Base-by-base conservation (phyloP, 106 monocot genomes). In the Chionographis japonica region DNA sequence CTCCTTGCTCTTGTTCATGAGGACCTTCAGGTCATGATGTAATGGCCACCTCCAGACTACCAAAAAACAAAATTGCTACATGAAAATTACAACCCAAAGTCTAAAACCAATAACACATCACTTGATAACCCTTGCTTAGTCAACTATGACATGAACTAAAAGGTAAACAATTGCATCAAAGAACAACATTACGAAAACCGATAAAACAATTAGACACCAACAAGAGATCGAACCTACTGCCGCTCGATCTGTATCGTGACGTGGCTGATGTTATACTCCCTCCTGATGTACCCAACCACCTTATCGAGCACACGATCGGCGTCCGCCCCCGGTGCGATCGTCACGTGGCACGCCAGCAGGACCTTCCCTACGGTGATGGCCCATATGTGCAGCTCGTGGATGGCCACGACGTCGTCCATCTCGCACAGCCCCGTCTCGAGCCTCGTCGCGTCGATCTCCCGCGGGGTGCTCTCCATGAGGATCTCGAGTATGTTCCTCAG, bases 341-440 rank as follows among this genome's bases (percentile, higher is more conserved):
- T 77, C 12, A 76, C 76, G 63, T 76, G 68, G 70, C 90, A 86
- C 9, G 90, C 78, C 10, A 91, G 64, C 2, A 91, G 53, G 9
- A 87, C 86, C 42, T 84, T 91, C n/a, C 86, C 90, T 2, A 91
- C 68, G 2, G 90, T 91, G 61, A 91, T 91, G 6, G 90, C 90
- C 86, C 90, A 91, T 15, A 91, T 77, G 61, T 91, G 84, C 69
- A 91, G 64, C 62, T 91, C 90, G 60, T 91, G 90, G 43, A 91
- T 69, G 15, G 84, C 80, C n/a, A 87, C 81, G 46, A 91, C 84
- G 3, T 68, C 81, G 4, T 84, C 81, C 71, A 91, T 54, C 53
- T 77, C 71, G 40, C 80, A 79, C 3, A 91, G 50, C 10, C 84
- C 84, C 61, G 72, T 73, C 77, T 91, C 86, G 0, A 91, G 73